A percentile compares a stretch with the other conserved stretches of the same genome.
Conservation (phyloP, 371 early-diverging fungal genomes). For the Dichotomocladium elegans region DNA sequence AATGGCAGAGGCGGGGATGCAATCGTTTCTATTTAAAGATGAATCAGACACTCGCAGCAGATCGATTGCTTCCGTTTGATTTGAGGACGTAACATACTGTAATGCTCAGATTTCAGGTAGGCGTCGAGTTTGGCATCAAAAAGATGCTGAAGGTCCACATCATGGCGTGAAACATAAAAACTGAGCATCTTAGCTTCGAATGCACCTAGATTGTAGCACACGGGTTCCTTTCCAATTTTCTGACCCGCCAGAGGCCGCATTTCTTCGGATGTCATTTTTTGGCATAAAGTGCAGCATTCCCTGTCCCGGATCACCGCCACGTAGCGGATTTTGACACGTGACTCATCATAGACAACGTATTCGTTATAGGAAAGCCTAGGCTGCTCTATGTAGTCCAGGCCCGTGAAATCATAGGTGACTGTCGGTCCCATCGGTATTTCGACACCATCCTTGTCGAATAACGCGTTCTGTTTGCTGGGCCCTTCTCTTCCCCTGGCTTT, state of each 20-base stretch:
- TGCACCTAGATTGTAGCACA: constrained; percentile 9
- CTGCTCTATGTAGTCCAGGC: neutral
- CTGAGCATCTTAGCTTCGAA: constrained; percentile 24
- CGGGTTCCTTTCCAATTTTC: constrained; percentile 14
- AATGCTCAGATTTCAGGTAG: constrained; percentile 11
- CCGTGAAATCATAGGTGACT: neutral
- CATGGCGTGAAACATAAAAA: constrained; percentile 15
- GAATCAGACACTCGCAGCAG: neutral
- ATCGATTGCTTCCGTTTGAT: neutral
- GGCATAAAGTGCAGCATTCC: constrained; percentile 39
- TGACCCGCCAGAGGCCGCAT: constrained; percentile 8
- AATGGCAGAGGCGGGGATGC: neutral
- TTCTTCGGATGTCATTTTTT: neutral
- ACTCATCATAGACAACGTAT: constrained; percentile 53
- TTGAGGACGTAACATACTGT: constrained; percentile 27
- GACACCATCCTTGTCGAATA: constrained; percentile 34
- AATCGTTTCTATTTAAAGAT: neutral
- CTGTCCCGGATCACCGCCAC: constrained; percentile 44
- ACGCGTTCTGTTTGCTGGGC: constrained; percentile 30
- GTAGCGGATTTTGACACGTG: constrained; percentile 52
- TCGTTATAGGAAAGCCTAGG: constrained; percentile 44
- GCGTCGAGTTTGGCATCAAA: constrained; percentile 20
- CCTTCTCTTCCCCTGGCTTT: constrained; percentile 43
- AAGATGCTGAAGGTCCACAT: constrained; percentile 14
- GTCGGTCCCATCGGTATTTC: constrained; percentile 43